Percentiles rank a stretch among this genome's conserved stretches.
phyloP scores from a whole-genome alignment of 192 early-diverging fungal species.

The Nowakowskiella sp. region DNA sequence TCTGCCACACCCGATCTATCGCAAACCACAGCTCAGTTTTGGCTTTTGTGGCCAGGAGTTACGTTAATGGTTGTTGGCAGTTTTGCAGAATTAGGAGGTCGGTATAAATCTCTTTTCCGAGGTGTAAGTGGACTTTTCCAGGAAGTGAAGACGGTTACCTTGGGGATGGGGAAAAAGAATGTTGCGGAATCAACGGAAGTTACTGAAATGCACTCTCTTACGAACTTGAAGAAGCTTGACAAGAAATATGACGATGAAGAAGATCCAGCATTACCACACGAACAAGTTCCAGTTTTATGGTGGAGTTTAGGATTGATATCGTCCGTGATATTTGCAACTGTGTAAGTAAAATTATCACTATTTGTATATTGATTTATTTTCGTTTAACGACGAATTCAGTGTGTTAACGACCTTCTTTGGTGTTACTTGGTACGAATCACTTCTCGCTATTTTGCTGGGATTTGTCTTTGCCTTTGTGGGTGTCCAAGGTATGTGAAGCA shows the following conservation, averaged over 20 bases:
- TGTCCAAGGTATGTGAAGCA: slow-evolving; percentile 70
- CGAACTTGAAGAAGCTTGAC: slow-evolving; percentile 2
- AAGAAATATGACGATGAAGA: slow-evolving; percentile 14
- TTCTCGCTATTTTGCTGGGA: slow-evolving; percentile 63
- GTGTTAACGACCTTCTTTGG: slow-evolving; percentile 60
- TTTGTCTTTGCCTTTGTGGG: slow-evolving; percentile 70
- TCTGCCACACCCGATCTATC: background rate
- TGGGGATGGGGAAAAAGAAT: slow-evolving; percentile 1
- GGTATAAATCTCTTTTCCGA: slow-evolving; percentile 32
- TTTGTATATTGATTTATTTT: no score
- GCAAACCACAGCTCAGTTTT: slow-evolving; percentile 46
- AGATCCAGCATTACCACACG: slow-evolving; percentile 32
- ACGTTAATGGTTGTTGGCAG: slow-evolving; percentile 56
- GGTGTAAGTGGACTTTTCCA: slow-evolving; percentile 30
- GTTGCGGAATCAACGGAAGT: slow-evolving; percentile 1
- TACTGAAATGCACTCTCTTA: no score
- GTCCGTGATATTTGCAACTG: slow-evolving; percentile 48
- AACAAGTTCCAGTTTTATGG: slow-evolving; percentile 54
- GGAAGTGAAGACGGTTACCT: slow-evolving; percentile 6
- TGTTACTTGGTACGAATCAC: slow-evolving; percentile 55
- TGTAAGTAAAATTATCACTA: no score
- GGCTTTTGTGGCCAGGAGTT: slow-evolving; percentile 66
- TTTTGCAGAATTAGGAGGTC: slow-evolving; percentile 49
- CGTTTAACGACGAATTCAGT: no score
- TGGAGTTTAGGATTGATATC: slow-evolving; percentile 57